Base-by-base conservation (phyloP, 495 filamentous ascomycete species). In the Tetracladium setigerum region DNA sequence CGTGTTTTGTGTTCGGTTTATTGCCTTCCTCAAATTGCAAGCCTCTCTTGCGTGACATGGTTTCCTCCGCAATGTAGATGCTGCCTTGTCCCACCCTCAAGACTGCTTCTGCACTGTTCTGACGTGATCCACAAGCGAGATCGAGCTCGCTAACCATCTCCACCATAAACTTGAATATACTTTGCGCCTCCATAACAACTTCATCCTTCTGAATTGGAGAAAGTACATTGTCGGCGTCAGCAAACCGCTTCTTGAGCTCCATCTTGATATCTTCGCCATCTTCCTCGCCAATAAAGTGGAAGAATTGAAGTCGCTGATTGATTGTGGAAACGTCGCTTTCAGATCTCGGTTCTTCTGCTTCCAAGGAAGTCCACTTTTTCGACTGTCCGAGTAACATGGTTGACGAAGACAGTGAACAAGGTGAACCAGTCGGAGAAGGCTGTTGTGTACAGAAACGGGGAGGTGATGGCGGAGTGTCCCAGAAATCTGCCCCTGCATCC, bases 401-500 rank as follows among this genome's bases (percentile, higher is more conserved):
- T n/a, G n/a, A n/a, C n/a, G 22, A 27, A 27, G 13, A n/a, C n/a
- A 2, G 36, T 18, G 47, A 32, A 18, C 46, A 46, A 14, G 30
- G 32, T 27, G 7, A 27, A 27, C 7, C 22, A 7, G 3, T 27
- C 7, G 3, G 3, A 7, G 7, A 27, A 27, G 3, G 22, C 7
- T 27, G 22, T 7, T 27, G 22, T 27, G 22, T 3, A 27, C 22
- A 53, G 2, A 41, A 46, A 6, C 38, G 45, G 6, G 44, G 15
- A n/a, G 46, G 49, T 15, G 49, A 57, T 4, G 46, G 49, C 8
- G 50, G 46, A 16, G 32, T 34, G 2, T 38, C 37, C 74, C 71
- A 78, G 24, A 77, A 78, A 8, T 59, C 60, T 4, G 67, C 65
- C 4, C 70, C 69, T 10, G 68, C 73, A 12, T 58, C 56, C 30